A percentile compares a stretch with the other conserved stretches of the same genome.
phyloP scores from a whole-genome alignment of 148 eudicot species.

The Rhododendron molle region DNA sequence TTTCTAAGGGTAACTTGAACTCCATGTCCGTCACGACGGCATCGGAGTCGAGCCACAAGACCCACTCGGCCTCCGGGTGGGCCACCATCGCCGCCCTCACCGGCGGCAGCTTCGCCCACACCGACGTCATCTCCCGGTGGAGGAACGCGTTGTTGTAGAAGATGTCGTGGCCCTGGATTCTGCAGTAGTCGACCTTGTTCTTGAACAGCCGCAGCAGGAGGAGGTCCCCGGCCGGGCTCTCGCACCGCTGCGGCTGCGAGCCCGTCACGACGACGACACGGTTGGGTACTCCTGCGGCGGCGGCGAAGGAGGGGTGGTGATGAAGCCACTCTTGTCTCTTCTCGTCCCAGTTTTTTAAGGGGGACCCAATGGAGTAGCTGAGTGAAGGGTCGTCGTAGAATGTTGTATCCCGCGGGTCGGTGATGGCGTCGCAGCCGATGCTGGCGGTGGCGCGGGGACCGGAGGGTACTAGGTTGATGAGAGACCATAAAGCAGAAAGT shows the following conservation, averaged over 20 bases:
- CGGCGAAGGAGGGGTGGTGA: conserved; percentile 21
- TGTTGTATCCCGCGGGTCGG: conserved; percentile 5
- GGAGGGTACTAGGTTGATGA: not conserved
- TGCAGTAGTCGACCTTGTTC: conserved; percentile 44
- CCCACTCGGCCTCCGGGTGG: conserved; percentile 84
- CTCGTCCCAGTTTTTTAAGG: conserved; percentile 31
- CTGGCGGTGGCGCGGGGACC: not conserved
- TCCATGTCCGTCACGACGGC: conserved; percentile 75
- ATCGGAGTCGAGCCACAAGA: conserved; percentile 82
- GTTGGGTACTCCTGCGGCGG: not conserved
- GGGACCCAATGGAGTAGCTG: conserved; percentile 25
- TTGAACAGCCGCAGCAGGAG: conserved; percentile 30
- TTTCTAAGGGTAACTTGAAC: conserved; percentile 43
- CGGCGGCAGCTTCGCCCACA: conserved; percentile 66
- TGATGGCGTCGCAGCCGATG: not conserved
- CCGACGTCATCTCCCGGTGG: conserved; percentile 42
- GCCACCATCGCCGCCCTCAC: conserved; percentile 77
- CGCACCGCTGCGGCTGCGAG: conserved; percentile 35
- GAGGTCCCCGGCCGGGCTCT: conserved; percentile 32
- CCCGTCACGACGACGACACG: conserved; percentile 37
- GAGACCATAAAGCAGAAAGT: not conserved
- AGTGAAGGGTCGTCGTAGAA: conserved; percentile 19
- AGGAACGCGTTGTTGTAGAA: conserved; percentile 39
- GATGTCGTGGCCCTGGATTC: conserved; percentile 32
- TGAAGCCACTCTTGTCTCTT: conserved; percentile 37